Evolutionary conservation across 768 basidiomycete species (phyloP), one percentile per base, ranked within the genome.

Genomic region (Phlegmacium glaucopus): DNA sequence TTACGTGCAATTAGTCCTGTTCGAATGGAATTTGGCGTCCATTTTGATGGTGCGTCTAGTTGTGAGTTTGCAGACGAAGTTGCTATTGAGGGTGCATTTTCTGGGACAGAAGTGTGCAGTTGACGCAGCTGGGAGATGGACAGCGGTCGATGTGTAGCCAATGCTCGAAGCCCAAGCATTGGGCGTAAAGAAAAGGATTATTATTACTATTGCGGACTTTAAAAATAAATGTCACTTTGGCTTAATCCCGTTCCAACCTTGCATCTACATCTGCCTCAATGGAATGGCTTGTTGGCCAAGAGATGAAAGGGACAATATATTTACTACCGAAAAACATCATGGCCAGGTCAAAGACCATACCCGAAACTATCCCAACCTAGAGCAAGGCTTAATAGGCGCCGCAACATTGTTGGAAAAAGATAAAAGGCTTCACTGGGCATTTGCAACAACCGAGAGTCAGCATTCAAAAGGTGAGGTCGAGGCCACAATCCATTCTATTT

Each of bases 1-100:
- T 99, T 99, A 48, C 87, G 79, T 18, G 93, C 95, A 64, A 99
- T 87, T 52, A 96, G 74, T 7, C 96, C 96, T 0, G 94, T 95
- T 48, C 96, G 80, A 53, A 88, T 78, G 6, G 91, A 93, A 50
- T 77, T 74, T 39, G 94, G 84, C 4, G 82, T 82, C 94, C 94
- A 96, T 78, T 87, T 85, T 9, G 72, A 50, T 32, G 71, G 57
- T 12, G 61, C 46, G 8, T 59, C 26, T n/a, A 66, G 53, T 32
- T 47, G 43, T 49, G 56, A 48, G 27, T 49, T n/a, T 51, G 37
- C 28, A 39, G 57, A 52, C 13, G 61, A 46, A 59, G 57, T 53
- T 22, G 22, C 22, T 22, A 22, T 22, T 22, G 62, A 57, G 27
- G 65, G 49, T 12, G 61, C 63, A 44, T 62, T 66, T 9, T 56